Base-by-base conservation (phyloP, 176 grass and related monocot genomes). In the Aegilops bicornis region DNA sequence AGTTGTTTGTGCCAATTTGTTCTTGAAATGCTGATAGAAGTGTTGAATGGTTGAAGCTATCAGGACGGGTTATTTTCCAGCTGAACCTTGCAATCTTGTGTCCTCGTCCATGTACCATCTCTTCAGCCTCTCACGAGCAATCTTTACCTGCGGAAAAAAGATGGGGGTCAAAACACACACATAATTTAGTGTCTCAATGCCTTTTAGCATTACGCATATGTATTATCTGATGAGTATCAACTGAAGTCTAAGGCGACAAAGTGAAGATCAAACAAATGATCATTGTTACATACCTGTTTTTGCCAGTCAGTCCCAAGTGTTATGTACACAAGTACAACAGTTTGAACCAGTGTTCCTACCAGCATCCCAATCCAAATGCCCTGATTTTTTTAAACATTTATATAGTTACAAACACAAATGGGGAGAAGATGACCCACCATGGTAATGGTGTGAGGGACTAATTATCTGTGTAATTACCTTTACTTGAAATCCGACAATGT, bases 311-410 rank as follows among this genome's bases (percentile, higher is more conserved):
- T 92, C 75, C 36, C 85, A 15, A 79, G 11, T 52, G 97, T 98
- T 69, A 98, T 92, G 56, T 83, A 42, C 11, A 96, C 2, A 62
- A 98, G 92, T 27, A 98, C 87, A 32, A 90, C 8, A 13, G 90
- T 96, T 35, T 98, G 94, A 24, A 92, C 92, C 3, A 88, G 64
- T 78, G 94, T 94, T 40, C 94, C 97, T 2, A 96, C 15, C 66
- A 98, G 60, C 97, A 98, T 98, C 56, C 90, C 94, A 10, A 94
- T 88, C 97, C 97, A 98, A 86, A 98, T 96, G 19, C 97, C 97
- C 97, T 98, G 11, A 88, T 54, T 6, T 8, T 50, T 16, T 52
- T 17, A 16, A 13, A 40, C 39, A 40, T 40, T 10, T 22, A 47
- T 8, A 27, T 27, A 52, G 52, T 79, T 64, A 77, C 20, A 15